Conservation (phyloP, 345 rosid species). For the Acer negundo region DNA sequence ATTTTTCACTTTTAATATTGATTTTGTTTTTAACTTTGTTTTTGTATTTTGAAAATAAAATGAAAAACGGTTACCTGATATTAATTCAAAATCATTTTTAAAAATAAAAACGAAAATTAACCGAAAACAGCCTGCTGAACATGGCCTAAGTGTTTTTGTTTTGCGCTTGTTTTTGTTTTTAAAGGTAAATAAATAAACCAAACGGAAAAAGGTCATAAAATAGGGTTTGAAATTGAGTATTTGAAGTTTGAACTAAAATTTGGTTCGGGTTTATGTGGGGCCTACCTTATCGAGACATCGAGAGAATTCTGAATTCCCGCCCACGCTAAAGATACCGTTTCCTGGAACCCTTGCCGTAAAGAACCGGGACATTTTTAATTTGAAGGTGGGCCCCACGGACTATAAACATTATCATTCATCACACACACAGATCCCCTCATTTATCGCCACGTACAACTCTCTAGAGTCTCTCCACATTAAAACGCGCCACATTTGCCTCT, state of each 20-base stretch:
- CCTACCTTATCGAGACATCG: not conserved
- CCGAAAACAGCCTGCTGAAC: too few species aligned
- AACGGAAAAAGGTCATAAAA: too few species aligned
- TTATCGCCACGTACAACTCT: slow-evolving; percentile 38
- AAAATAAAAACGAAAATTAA: too few species aligned
- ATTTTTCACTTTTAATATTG: too few species aligned
- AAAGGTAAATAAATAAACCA: too few species aligned
- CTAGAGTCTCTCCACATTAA: slow-evolving; percentile 14
- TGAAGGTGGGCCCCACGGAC: slow-evolving; percentile 5
- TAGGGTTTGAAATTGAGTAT: not conserved
- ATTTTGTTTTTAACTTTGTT: too few species aligned
- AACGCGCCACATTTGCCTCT: slow-evolving; percentile 65
- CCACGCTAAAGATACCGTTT: not conserved
- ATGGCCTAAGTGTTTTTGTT: too few species aligned
- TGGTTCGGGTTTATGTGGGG: not conserved
- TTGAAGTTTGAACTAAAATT: not conserved
- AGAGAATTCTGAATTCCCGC: slow-evolving; percentile 16
- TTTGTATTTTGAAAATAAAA: too few species aligned
- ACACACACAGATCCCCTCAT: slow-evolving; percentile 8
- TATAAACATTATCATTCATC: not conserved
- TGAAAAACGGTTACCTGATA: too few species aligned
- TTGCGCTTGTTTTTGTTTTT: too few species aligned
- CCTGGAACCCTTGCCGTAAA: not conserved
- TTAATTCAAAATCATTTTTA: too few species aligned
- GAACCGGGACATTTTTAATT: not conserved